phyloP scores from a whole-genome alignment of 192 early-diverging fungal species.

The Geranomyces michiganensis region DNA sequence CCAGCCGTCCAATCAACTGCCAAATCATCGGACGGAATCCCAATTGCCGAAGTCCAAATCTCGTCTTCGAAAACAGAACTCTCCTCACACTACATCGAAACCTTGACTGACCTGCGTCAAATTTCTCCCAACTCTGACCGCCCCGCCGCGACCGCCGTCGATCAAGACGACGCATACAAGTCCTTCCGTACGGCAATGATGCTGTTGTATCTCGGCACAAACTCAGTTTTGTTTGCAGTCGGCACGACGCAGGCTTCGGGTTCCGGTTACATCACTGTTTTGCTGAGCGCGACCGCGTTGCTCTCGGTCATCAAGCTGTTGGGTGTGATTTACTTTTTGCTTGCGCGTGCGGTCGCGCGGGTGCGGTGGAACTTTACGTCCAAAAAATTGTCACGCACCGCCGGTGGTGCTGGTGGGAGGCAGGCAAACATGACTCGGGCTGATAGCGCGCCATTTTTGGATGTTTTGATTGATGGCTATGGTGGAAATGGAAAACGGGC shows the following conservation, averaged over 20 bases:
- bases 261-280: constrained; percentile 20
- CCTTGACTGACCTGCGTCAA: constrained; percentile 59
- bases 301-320: constrained; percentile 33
- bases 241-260: constrained; percentile 14
- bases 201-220: constrained; percentile 42
- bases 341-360: too few relatives aligned
- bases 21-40: constrained; percentile 58
- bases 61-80: constrained; percentile 65
- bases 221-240: constrained; percentile 35
- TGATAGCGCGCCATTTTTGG: too few relatives aligned
- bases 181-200: constrained; percentile 51
- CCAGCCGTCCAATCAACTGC: constrained; percentile 16
- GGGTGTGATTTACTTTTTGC: constrained; percentile 33
- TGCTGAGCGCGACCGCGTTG: constrained; percentile 26
- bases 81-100: constrained; percentile 69
- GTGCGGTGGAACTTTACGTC: too few relatives aligned
- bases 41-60: constrained; percentile 67
- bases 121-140: background rate
- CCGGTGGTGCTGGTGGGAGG: too few relatives aligned
- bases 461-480: too few relatives aligned
- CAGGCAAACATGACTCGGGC: too few relatives aligned
- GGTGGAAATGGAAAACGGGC: too few relatives aligned
- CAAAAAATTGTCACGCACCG: too few relatives aligned
- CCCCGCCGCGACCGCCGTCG: constrained; percentile 59
- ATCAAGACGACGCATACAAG: constrained; percentile 79